A percentile compares a stretch with the other conserved stretches of the same genome.
These are phyloP conservation scores for Kandelia obovata DNA, from an alignment of 345 rosid species.

Conservation along the genomic window DNA sequence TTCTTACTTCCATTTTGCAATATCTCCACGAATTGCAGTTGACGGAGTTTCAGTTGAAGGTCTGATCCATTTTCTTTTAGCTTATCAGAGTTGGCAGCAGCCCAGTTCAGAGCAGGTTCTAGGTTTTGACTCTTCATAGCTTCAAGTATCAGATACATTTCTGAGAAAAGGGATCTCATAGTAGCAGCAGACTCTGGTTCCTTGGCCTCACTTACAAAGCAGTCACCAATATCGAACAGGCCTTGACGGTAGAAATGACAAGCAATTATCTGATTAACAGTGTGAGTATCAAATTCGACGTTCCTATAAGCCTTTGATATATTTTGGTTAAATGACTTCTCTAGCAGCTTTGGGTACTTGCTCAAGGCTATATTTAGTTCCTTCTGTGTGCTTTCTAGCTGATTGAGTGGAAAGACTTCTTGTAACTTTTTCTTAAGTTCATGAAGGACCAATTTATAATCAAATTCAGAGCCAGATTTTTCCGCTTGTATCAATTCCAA, in stretches of 20 bases:
- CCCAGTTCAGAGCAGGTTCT: constrained; percentile 63
- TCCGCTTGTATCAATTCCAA: constrained; percentile 26
- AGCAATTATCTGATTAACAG: constrained; percentile 61
- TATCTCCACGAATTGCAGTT: constrained; percentile 59
- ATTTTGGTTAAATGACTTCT: constrained; percentile 55
- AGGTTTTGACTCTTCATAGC: constrained; percentile 53
- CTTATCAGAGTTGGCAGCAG: constrained; percentile 44
- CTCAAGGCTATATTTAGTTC: constrained; percentile 54
- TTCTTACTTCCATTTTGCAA: constrained; percentile 35
- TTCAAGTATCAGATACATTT: constrained; percentile 59
- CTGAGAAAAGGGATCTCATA: constrained; percentile 42
- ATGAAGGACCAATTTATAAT: constrained; percentile 33
- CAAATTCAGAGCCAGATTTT: constrained; percentile 21
- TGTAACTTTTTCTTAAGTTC: constrained; percentile 43
- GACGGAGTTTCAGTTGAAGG: constrained; percentile 60
- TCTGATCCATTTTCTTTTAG: constrained; percentile 60
- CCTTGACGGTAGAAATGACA: constrained; percentile 66
- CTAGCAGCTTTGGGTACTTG: constrained; percentile 61
- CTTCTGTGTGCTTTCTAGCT: constrained; percentile 58
- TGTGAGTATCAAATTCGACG: constrained; percentile 49
- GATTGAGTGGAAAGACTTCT: constrained; percentile 42
- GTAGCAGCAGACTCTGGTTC: constrained; percentile 41
- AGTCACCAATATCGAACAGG: constrained; percentile 61
- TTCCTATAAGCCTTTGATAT: constrained; percentile 65
- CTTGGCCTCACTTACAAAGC: constrained; percentile 46